Evolutionary conservation across 495 filamentous ascomycete genomes (phyloP), one percentile per base, ranked within the genome.

Genomic region (Parathielavia appendiculata): DNA sequence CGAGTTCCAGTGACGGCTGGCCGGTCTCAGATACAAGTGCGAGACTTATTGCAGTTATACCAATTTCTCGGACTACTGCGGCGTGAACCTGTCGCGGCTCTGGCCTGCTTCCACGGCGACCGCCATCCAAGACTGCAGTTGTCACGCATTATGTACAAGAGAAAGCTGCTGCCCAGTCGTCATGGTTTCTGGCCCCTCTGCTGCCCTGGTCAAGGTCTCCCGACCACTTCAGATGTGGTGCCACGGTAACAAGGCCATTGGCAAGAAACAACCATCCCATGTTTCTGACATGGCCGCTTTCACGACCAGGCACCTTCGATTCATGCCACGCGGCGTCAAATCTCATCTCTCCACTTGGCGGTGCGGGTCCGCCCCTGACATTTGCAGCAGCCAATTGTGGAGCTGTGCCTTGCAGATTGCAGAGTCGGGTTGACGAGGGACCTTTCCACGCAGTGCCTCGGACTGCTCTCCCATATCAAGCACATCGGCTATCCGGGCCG

Each of bases 221-320:
- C 30, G 47, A 35, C 54, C 59, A 51, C 32, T 36, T 56, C 49
- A 45, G 49, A 43, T 60, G 39, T 59, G 38, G 57, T 60, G 57
- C 44, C 41, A 60, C 57, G 36, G 34, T 22, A 44, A 43, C 54
- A 44, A 36, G 54, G 32, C 57, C 48, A 64, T 58, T 61, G 61
- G 57, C 26, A 20, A 36, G 22, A 51, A 38, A 36, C 52, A 47
- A 32, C 53, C 62, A 38, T 62, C 58, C 47, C 62, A 62, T 59
- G 59, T 62, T 50, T 64, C 50, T 50, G 50, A 57, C 30, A 23
- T 30, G 51, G 47, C 55, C 63, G 51, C 43, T 45, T 58, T 44
- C 40, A 30, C 1, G 51, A 36, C 50, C 51, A 3, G 26, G 26
- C 26, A 14, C 45, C 36, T n/a, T 34, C n/a, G 22, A n/a, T 17